phyloP scores from a whole-genome alignment of 1,284 basidiomycete species.

The Rhodotorula sp. region DNA sequence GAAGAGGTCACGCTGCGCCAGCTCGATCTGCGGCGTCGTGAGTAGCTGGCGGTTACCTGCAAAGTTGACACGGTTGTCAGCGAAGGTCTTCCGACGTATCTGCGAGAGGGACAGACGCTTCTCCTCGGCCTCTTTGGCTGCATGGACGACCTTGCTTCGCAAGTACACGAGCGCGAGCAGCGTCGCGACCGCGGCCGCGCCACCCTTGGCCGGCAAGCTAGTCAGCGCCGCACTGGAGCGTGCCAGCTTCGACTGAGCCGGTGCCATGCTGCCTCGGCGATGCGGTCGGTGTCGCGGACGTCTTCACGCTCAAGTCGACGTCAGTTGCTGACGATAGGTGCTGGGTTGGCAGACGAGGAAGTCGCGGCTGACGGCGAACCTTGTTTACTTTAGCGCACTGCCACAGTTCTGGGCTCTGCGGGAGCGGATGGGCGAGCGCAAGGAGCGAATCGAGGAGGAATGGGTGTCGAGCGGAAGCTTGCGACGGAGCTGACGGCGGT shows the following conservation, averaged over 20 bases:
- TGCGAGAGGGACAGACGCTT: slow-evolving; percentile 3
- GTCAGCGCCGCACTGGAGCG: not conserved
- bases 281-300: not conserved
- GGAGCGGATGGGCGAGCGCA: too few relatives aligned
- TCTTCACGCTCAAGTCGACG: slow-evolving; percentile 1
- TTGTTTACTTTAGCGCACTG: too few relatives aligned
- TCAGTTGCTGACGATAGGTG: too few relatives aligned
- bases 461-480: too few relatives aligned
- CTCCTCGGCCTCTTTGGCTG: slow-evolving; percentile 15
- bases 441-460: too few relatives aligned
- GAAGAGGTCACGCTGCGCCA: slow-evolving; percentile 43
- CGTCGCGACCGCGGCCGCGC: slow-evolving; percentile 12
- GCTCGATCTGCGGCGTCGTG: slow-evolving; percentile 43
- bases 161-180: slow-evolving; percentile 24
- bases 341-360: not conserved
- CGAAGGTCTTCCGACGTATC: accelerated
- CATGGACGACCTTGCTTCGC: slow-evolving; percentile 15
- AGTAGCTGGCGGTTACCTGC: slow-evolving; percentile 19
- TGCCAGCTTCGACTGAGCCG: slow-evolving; percentile 20
- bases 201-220: not conserved
- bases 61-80: not conserved
- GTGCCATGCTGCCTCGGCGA: slow-evolving; percentile 15
- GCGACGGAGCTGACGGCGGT: too few relatives aligned
- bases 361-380: not conserved
- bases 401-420: too few relatives aligned